A percentile compares a stretch with the other conserved stretches of the same genome.
Conservation (phyloP, 1,284 basidiomycete genomes). For the Somion occarium region DNA sequence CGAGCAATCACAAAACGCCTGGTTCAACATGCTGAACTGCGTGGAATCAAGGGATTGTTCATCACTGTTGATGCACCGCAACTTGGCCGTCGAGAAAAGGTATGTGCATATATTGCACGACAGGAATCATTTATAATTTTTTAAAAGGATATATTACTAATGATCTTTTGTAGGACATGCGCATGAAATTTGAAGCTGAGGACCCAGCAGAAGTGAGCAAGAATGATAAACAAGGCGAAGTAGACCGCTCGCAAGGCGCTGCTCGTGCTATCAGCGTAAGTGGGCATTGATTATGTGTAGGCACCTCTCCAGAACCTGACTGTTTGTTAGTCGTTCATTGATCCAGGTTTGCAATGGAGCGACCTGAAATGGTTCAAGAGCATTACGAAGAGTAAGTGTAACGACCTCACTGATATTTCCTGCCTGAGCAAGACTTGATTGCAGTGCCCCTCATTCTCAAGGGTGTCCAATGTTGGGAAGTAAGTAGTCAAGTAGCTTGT, state of each 20-base stretch:
- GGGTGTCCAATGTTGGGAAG: constrained; percentile 91
- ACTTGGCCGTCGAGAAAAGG: constrained; percentile 85
- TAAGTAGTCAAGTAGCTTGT: constrained; percentile 21
- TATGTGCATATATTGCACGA: constrained; percentile 18
- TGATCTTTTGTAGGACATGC: constrained; percentile 73
- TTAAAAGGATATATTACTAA: neutral
- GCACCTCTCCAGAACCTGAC: constrained; percentile 4
- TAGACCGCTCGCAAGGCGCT: constrained; percentile 87
- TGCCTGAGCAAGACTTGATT: too few species aligned
- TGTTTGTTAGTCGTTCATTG: constrained; percentile 77
- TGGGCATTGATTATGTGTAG: constrained; percentile 8
- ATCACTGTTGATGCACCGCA: constrained; percentile 95
- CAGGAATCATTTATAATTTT: neutral
- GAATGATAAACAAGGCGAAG: constrained; percentile 44
- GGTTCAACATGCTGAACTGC: constrained; percentile 78
- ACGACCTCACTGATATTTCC: neutral
- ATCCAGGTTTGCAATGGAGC: constrained; percentile 83
- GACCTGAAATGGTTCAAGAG: constrained; percentile 87
- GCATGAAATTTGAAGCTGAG: constrained; percentile 89
- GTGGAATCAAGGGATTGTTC: constrained; percentile 83
- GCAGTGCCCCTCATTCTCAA: constrained; percentile 90
- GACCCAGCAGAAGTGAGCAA: constrained; percentile 66
- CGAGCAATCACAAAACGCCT: constrained; percentile 76
- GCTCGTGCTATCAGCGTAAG: constrained; percentile 89
- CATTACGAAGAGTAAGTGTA: constrained; percentile 73